Evolutionary conservation across 2,329 filamentous ascomycete genomes (phyloP).

Genomic region (Colletotrichum cereale): DNA sequence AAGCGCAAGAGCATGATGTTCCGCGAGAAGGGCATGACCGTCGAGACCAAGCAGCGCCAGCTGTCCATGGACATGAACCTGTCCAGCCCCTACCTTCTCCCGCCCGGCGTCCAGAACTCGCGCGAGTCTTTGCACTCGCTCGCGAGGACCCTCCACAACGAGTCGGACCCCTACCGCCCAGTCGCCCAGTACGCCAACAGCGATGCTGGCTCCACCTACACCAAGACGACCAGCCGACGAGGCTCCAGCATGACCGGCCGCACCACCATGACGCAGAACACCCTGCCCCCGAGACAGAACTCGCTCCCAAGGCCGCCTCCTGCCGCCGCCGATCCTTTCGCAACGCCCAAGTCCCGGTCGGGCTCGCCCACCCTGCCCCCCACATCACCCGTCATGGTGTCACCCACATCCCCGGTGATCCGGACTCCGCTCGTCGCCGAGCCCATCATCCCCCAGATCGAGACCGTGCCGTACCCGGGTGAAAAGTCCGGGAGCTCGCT

Average conservation of each 20-base stretch:
- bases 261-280: conserved; percentile 47
- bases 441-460: conserved; percentile 55
- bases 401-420: conserved; percentile 35
- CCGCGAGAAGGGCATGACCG: conserved; percentile 62
- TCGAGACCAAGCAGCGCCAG: conserved; percentile 59
- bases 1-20: conserved; percentile 59
- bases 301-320: conserved; percentile 58
- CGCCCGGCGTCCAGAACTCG: conserved; percentile 82
- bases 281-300: conserved; percentile 56
- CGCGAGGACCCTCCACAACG: conserved; percentile 78
- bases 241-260: conserved; percentile 47
- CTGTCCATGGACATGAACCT: conserved; percentile 81
- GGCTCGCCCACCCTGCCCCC: conserved; percentile 30
- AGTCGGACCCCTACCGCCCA: conserved; percentile 87
- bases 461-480: conserved; percentile 53
- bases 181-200: conserved; percentile 68
- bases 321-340: conserved; percentile 52
- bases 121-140: conserved; percentile 89
- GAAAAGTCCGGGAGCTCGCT: conserved; percentile 45
- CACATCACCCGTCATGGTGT: conserved; percentile 45
- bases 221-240: conserved; percentile 53
- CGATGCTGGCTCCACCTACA: conserved; percentile 67
- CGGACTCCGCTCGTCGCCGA: conserved; percentile 41
- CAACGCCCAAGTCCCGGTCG: conserved; percentile 47
- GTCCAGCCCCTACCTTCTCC: conserved; percentile 92